These are phyloP conservation scores for Blastomyces gilchristii DNA, from an alignment of 2,329 filamentous ascomycete species.

Conservation along the genomic window DNA sequence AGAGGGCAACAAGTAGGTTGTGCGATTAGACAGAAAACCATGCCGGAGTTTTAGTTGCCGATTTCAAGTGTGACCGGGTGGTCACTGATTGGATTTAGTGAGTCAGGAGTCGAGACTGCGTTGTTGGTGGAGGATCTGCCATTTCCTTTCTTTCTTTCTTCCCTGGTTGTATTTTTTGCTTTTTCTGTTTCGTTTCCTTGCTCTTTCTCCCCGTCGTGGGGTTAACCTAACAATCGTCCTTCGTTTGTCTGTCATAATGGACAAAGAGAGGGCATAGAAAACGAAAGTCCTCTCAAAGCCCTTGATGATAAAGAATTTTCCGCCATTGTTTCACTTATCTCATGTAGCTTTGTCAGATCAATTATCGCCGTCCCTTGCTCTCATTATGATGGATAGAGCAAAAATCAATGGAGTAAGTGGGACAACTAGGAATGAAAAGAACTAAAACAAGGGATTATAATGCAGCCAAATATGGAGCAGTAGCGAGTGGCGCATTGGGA, in stretches of 20 bases:
- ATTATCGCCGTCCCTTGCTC: background rate
- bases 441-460: background rate
- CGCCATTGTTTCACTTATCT: background rate
- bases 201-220: background rate
- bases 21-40: background rate
- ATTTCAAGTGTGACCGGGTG: constrained; percentile 3
- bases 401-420: background rate
- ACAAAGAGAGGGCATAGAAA: background rate
- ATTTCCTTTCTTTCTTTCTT: background rate
- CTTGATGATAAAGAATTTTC: background rate
- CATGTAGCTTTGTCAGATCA: background rate
- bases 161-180: background rate
- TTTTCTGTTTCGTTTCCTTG: background rate
- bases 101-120: background rate
- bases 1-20: background rate
- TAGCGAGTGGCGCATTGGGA: background rate
- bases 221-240: background rate
- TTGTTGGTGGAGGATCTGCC: background rate
- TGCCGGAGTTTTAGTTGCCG: constrained; percentile 3
- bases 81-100: background rate
- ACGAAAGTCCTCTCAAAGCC: too few species aligned
- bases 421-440: background rate
- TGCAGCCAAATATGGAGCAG: background rate
- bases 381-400: background rate
- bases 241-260: background rate